Base-by-base conservation (phyloP, 2,329 filamentous ascomycete species). In the Epicoccum nigrum region DNA sequence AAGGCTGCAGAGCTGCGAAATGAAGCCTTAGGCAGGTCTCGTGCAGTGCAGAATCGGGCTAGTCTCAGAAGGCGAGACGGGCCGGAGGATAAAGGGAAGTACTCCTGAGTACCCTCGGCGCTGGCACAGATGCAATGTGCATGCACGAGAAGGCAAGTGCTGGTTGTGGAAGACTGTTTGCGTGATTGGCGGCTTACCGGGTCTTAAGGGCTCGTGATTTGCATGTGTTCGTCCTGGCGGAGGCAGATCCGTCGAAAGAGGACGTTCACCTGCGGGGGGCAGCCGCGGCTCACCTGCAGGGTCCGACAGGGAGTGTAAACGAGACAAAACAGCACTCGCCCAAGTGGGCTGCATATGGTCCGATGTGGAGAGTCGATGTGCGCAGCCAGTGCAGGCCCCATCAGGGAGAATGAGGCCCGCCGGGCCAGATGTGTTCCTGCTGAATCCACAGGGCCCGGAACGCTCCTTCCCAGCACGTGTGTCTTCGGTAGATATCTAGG, bases 41-140 rank as follows among this genome's bases (percentile, higher is more conserved):
- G 67, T 69, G 63, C 58, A 64, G 40, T 61, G 64, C 63, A 55
- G 51, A 63, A 63, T 55, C 43, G 44, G 65, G 63, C 63, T 68
- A 67, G 59, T 54, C 45, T 50, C 21, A 34, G 53, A 31, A 55
- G 64, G 63, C 54, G 51, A 56, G 56, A 51, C 65, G 66, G 66
- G 58, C 66, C 66, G 66, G 55, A 43, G 49, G 38, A 32, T 45
- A 51, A 41, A 49, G 47, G 41, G 56, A 53, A n/a, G n/a, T 27
- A 47, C 20, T 21, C 25, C 30, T 34, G n/a, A 19, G 48, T 42
- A 44, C 17, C 42, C 49, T 50, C 28, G 32, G 32, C 30, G 31
- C 21, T 20, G 33, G 43, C 25, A 32, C 40, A 46, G 37, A 40
- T n/a, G n/a, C n/a, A n/a, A n/a, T n/a, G 47, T 45, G 41, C 39